Evolutionary conservation across 176 grass and related monocot species (phyloP), one percentile per base, ranked within the genome.

Genomic region (Ampelocalamus luodianensis): DNA sequence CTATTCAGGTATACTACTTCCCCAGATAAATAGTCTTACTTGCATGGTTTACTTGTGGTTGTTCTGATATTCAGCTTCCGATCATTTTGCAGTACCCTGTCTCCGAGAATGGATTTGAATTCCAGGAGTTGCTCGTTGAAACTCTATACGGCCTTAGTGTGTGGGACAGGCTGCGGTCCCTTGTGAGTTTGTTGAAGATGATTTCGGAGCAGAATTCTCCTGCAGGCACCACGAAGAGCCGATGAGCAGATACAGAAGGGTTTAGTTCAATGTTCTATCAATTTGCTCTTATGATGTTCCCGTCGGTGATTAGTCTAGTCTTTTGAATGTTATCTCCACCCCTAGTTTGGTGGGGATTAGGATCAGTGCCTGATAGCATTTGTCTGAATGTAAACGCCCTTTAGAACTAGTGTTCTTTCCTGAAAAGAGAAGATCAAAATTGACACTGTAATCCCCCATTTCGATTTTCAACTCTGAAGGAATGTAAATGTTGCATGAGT

Each of bases 81-180:
- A 14, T 24, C 22, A 14, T 82, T 66, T 84, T 72, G 74, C 89
- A 98, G 96, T 98, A 98, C 72, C 96, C 96, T 29, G 81, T 98
- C 14, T 85, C 91, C 16, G 96, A 94, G 90, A 87, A 93, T 79
- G 93, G 91, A 3, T 98, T 98, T 82, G 90, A 89, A 72, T 98
- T 98, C 85, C 96, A 98, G 88, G 78, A 94, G 89, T 85, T 92
- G 12, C 91, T 98, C 12, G 93, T 96, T 0, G 93, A 88, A 82
- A 92, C 96, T 51, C 91, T 98, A 7, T 98, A 98, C 15, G 91
- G 93, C 29, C 79, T 94, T 50, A 94, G 71, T 16, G 84, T 96
- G 36, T 95, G 96, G 96, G 96, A 96, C 71, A 93, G 96, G 86
- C 69, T 98, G 39, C 77, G 93, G 37, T 85, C 96, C 6, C 88